Conservation (phyloP, 805 yeast species). For the Saturnispora hagleri region DNA sequence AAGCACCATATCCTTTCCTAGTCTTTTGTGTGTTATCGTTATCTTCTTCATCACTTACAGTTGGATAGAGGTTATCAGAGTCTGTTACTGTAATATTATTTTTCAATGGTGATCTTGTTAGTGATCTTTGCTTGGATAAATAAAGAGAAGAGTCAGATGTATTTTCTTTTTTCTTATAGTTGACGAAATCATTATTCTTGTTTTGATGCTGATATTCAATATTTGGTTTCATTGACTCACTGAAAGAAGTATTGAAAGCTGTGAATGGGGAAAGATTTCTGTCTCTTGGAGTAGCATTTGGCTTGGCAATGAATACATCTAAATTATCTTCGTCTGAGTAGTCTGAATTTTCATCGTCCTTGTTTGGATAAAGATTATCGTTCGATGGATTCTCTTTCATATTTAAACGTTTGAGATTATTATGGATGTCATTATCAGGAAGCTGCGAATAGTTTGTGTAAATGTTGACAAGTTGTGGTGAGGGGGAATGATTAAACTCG, state of each 20-base stretch:
- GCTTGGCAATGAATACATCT: conserved; percentile 6
- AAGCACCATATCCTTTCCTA: background rate
- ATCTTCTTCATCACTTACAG: conserved; percentile 3
- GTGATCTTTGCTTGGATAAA: conserved; percentile 17
- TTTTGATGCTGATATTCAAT: background rate
- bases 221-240: conserved; percentile 18
- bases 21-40: background rate
- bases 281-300: conserved; percentile 1
- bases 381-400: background rate
- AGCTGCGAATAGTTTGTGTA: conserved; percentile 28
- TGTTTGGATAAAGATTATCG: conserved; percentile 18
- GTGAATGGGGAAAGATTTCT: conserved; percentile 29
- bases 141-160: background rate
- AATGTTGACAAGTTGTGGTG: conserved; percentile 25
- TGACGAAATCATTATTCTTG: background rate
- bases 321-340: conserved; percentile 5
- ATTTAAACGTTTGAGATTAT: conserved; percentile 7
- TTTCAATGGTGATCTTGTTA: background rate
- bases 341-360: conserved; percentile 13
- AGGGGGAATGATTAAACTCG: conserved; percentile 9
- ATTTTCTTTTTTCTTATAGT: background rate
- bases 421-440: conserved; percentile 14
- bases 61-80: conserved; percentile 2
- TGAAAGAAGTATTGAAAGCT: conserved; percentile 26
- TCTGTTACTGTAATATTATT: background rate